A percentile compares a stretch with the other conserved stretches of the same genome.
phyloP scores from a whole-genome alignment of 2,329 filamentous ascomycete genomes.

The Mycosphaerella sp. region DNA sequence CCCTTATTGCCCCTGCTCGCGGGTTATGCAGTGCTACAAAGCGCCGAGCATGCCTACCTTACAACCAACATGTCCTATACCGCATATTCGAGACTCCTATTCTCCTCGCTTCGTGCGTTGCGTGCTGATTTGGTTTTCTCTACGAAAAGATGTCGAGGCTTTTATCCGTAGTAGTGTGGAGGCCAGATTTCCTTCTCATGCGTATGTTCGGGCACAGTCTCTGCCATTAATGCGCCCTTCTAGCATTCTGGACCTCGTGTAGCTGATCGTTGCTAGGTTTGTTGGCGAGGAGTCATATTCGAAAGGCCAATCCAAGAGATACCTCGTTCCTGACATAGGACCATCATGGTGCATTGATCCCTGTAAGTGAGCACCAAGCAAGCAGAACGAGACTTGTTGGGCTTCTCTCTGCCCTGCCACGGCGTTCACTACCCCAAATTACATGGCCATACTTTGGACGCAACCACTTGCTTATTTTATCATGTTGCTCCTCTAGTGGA shows the following conservation, averaged over 20 bases:
- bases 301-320: conserved; percentile 59
- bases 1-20: no score
- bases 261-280: conserved; percentile 49
- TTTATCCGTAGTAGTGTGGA: conserved; percentile 49
- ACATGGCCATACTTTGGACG: no score
- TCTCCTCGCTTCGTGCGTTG: not conserved
- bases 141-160: conserved; percentile 57
- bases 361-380: conserved; percentile 16
- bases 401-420: no score
- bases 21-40: no score
- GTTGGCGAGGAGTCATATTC: conserved; percentile 73
- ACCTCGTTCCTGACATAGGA: conserved; percentile 53
- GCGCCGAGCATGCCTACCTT: no score
- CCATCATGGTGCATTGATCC: conserved; percentile 74
- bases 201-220: conserved; percentile 43
- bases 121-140: not conserved
- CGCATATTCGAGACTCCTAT: no score
- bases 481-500: conserved; percentile 43
- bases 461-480: not conserved
- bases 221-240: not conserved
- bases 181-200: conserved; percentile 59
- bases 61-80: no score
- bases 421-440: no score
- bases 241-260: not conserved
- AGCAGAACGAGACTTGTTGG: not conserved